Conservation (phyloP, 345 rosid species). For the Rhodamnia argentea region DNA sequence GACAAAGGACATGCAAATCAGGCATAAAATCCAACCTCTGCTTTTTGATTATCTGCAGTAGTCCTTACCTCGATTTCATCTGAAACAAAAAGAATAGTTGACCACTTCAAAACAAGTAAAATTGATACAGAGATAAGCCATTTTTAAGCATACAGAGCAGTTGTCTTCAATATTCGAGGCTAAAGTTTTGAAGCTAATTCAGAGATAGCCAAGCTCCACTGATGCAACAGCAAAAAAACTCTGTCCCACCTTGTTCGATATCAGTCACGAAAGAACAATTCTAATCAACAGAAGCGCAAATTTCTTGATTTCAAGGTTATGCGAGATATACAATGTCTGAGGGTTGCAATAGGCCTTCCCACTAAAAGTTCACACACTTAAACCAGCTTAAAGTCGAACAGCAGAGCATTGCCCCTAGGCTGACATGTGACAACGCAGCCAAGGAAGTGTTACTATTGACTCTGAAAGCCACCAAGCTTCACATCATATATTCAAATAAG, state of each 20-base stretch:
- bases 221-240: neutral
- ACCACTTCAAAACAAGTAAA: neutral
- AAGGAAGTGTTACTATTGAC: neutral
- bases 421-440: neutral
- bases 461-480: neutral
- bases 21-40: conserved; percentile 39
- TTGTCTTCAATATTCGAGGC: neutral
- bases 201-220: neutral
- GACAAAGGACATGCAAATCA: conserved; percentile 2
- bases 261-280: neutral
- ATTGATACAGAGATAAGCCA: neutral
- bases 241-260: neutral
- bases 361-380: neutral
- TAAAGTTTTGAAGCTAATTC: neutral
- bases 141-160: neutral
- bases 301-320: neutral
- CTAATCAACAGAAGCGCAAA: neutral
- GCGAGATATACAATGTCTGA: no score
- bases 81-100: conserved; percentile 22
- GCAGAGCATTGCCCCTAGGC: neutral
- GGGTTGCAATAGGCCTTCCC: neutral
- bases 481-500: neutral
- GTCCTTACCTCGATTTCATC: conserved; percentile 28
- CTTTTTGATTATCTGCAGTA: conserved; percentile 20
- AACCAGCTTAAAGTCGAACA: neutral